A percentile compares a stretch with the other conserved stretches of the same genome.
phyloP scores from a whole-genome alignment of 2,329 filamentous ascomycete genomes.

The Neodidymelliopsis sp. region DNA sequence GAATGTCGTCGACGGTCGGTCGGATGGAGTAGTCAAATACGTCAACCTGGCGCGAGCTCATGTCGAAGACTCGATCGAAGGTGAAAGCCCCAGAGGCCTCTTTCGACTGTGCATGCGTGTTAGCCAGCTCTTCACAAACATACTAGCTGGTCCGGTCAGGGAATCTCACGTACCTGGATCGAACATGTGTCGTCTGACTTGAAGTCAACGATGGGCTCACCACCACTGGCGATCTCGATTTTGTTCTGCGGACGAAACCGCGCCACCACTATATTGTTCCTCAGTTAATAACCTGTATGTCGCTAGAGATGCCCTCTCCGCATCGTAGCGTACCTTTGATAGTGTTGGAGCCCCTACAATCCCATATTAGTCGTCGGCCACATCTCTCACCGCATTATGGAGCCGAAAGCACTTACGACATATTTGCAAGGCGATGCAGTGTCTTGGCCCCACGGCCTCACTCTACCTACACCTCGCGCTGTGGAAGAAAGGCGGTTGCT shows the following conservation, averaged over 20 bases:
- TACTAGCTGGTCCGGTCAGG: not conserved
- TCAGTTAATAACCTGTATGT: conserved; percentile 33
- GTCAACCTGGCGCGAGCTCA: conserved; percentile 86
- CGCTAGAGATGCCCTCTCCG: not conserved
- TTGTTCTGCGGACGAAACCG: conserved; percentile 98
- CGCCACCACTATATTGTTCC: conserved; percentile 75
- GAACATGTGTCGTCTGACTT: conserved; percentile 87
- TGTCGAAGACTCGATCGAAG: conserved; percentile 97
- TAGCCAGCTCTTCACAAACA: conserved; percentile 8
- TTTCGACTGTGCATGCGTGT: conserved; percentile 66
- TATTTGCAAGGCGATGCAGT: conserved; percentile 40
- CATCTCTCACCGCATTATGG: conserved; percentile 19
- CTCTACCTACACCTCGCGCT: conserved; percentile 30
- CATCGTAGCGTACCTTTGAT: conserved; percentile 53
- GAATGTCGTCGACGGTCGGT: conserved; percentile 94
- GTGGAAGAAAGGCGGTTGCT: conserved; percentile 22
- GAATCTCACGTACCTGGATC: conserved; percentile 70
- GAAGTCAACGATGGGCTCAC: conserved; percentile 90
- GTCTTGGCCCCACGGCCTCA: conserved; percentile 49
- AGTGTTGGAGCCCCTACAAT: conserved; percentile 52
- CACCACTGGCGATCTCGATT: conserved; percentile 86
- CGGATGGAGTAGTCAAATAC: conserved; percentile 99
- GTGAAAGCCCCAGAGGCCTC: conserved; percentile 85
- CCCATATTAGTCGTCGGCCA: conserved; percentile 52
- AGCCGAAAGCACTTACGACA: conserved; percentile 49